phyloP scores from a whole-genome alignment of 2,329 filamentous ascomycete genomes.

The Sporothrix globosa region DNA sequence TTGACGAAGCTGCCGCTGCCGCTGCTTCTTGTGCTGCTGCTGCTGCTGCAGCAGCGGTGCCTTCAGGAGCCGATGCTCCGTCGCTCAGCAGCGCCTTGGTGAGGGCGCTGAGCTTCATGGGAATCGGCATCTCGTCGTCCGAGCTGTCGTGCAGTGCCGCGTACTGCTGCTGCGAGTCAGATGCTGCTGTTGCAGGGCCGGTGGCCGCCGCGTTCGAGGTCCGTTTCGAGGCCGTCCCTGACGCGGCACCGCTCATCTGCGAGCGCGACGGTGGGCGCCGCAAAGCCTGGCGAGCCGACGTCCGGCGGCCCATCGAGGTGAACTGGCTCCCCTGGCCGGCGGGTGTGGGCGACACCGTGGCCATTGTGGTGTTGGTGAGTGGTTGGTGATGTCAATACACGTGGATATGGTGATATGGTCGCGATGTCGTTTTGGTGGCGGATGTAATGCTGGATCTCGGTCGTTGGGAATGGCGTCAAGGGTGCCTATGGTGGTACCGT shows the following conservation, averaged over 20 bases:
- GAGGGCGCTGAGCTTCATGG: conserved; percentile 90
- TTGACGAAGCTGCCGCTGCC: conserved; percentile 40
- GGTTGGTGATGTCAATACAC: conserved; percentile 13
- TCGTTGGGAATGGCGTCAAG: background rate
- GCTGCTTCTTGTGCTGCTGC: conserved; percentile 33
- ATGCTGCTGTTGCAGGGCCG: conserved; percentile 3
- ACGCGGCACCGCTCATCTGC: conserved; percentile 41
- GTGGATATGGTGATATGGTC: background rate
- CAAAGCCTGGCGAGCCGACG: conserved; percentile 60
- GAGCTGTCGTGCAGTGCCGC: conserved; percentile 77
- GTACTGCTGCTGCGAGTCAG: conserved; percentile 50
- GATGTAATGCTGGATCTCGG: background rate
- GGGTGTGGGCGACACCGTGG: conserved; percentile 60
- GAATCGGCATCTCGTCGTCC: conserved; percentile 88
- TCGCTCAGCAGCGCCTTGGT: conserved; percentile 82
- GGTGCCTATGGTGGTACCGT: conserved; percentile 2
- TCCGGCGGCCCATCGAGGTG: conserved; percentile 53
- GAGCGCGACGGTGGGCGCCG: conserved; percentile 55
- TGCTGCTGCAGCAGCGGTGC: conserved; percentile 35
- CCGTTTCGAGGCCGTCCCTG: conserved; percentile 34
- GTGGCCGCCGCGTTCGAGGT: conserved; percentile 19
- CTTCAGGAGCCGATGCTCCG: conserved; percentile 55
- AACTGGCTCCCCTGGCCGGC: conserved; percentile 53
- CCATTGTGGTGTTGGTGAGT: conserved; percentile 46
- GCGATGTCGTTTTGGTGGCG: background rate